Conservation (phyloP, 148 eudicot species). For the Drosera capensis region DNA sequence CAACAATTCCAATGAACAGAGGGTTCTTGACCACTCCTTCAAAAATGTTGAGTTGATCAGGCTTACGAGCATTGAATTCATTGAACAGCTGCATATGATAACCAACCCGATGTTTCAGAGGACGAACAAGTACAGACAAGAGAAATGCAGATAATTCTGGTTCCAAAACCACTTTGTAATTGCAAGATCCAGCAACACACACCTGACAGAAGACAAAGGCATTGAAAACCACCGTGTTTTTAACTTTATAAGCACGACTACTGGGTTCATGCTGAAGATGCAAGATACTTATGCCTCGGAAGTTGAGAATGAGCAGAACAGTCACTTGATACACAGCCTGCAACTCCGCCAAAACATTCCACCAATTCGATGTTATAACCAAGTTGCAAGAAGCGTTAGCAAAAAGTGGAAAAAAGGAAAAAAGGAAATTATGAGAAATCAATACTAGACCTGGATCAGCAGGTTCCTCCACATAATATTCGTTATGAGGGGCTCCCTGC, state of each 20-base stretch:
- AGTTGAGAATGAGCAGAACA: conserved; percentile 72
- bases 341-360: background rate
- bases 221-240: conserved; percentile 80
- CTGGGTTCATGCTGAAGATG: conserved; percentile 18
- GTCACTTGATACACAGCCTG: conserved; percentile 82
- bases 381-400: background rate
- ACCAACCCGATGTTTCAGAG: background rate
- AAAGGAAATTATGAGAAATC: background rate
- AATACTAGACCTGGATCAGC: conserved; percentile 43
- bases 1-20: conserved; percentile 68
- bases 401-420: conserved; percentile 1
- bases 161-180: no score
- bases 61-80: conserved; percentile 83
- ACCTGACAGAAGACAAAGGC: conserved; percentile 93
- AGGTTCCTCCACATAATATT: conserved; percentile 98
- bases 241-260: conserved; percentile 39
- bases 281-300: conserved; percentile 43
- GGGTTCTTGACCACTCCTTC: conserved; percentile 53
- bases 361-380: background rate
- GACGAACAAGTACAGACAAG: no score
- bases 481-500: conserved; percentile 93
- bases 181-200: conserved; percentile 2
- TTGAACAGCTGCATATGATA: conserved; percentile 46
- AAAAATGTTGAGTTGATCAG: conserved; percentile 68
- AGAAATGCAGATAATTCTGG: no score